phyloP scores from a whole-genome alignment of 768 basidiomycete genomes.

The Nevesoporus exiguus region DNA sequence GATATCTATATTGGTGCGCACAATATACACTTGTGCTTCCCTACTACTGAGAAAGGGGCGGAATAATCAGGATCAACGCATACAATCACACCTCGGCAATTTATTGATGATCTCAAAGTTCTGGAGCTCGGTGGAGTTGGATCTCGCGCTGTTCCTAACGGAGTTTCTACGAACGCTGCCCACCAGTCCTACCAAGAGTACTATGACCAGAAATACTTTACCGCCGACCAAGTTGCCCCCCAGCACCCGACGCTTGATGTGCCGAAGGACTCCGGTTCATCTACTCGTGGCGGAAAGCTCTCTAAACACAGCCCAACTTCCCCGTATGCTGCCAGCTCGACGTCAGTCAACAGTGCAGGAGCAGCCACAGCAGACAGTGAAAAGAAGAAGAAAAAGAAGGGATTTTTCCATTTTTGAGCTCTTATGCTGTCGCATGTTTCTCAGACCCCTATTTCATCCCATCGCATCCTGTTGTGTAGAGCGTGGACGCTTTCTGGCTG shows the following conservation, averaged over 20 bases:
- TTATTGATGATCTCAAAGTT: conserved; percentile 83
- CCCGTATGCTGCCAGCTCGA: conserved; percentile 50
- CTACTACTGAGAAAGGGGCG: conserved; percentile 27
- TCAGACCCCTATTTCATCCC: not conserved
- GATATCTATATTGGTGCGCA: conserved; percentile 85
- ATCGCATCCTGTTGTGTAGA: not conserved
- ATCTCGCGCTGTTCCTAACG: conserved; percentile 67
- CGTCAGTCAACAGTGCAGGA: conserved; percentile 39
- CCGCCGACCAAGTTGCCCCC: conserved; percentile 34
- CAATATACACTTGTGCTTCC: conserved; percentile 37
- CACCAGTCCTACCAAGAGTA: conserved; percentile 65
- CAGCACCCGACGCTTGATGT: conserved; percentile 24
- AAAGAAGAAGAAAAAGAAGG: conserved; percentile 77
- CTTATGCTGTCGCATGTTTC: not conserved
- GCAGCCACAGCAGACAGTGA: conserved; percentile 42
- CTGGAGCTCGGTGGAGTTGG: conserved; percentile 87
- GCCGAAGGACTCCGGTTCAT: conserved; percentile 24
- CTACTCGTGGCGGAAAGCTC: conserved; percentile 20
- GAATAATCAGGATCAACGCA: conserved; percentile 78
- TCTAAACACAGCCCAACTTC: conserved; percentile 43
- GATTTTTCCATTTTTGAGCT: conserved; percentile 59
- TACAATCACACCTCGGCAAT: conserved; percentile 73
- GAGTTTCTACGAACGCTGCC: conserved; percentile 47
- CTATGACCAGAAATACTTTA: conserved; percentile 77
- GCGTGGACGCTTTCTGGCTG: not conserved